Percentiles rank a stretch among this genome's conserved stretches.
Evolutionary conservation across 306 rosid genomes (phyloP).

Genomic region (Vigna unguiculata): DNA sequence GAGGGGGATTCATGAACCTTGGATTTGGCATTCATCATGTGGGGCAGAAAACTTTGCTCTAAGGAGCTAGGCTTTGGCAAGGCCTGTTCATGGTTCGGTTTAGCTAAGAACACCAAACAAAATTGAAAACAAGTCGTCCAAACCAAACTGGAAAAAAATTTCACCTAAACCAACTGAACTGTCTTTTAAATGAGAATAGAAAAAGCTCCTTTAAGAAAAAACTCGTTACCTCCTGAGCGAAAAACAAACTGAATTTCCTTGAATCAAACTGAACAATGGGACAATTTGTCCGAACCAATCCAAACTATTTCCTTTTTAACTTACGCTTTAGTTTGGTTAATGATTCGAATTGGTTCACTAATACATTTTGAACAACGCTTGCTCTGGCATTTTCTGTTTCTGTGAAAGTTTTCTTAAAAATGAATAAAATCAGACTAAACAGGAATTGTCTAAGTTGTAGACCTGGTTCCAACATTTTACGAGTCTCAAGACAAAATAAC

Average conservation of each 20-base stretch:
- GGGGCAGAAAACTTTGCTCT: not conserved
- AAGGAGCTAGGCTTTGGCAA: not conserved
- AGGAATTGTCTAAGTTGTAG: not conserved
- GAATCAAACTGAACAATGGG: not conserved
- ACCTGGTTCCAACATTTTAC: too few relatives aligned
- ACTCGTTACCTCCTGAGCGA: not conserved
- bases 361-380: not conserved
- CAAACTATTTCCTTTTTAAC: not conserved
- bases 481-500: too few relatives aligned
- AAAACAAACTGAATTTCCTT: not conserved
- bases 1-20: constrained; percentile 9
- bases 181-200: not conserved
- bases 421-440: not conserved
- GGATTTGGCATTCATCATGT: not conserved
- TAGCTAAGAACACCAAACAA: not conserved
- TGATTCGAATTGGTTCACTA: too few relatives aligned
- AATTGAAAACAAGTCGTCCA: not conserved
- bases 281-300: not conserved
- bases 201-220: not conserved
- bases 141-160: not conserved
- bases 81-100: not conserved
- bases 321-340: not conserved
- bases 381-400: not conserved
- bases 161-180: not conserved
- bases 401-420: not conserved